Base-by-base conservation (phyloP, 345 rosid species). In the Boechera stricta region DNA sequence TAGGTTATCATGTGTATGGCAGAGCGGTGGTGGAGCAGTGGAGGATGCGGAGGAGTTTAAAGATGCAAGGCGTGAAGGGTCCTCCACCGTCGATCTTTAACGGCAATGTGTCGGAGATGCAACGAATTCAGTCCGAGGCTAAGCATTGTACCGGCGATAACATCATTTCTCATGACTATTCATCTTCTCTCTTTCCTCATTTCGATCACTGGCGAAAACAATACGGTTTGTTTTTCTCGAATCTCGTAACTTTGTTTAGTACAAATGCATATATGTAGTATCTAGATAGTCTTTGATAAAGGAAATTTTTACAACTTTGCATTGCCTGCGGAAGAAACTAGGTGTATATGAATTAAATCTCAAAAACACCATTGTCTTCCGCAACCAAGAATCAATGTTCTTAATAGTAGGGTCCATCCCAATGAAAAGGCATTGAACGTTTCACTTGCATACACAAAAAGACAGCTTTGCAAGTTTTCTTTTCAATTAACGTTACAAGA, bases 171-270 rank as follows among this genome's bases (percentile, higher is more conserved):
- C 93, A 86, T 53, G 93, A 90, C 72, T 90, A 86, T 60, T 79
- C 93, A 2, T 85, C 88, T 32, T 77, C 88, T 3, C 77, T 90
- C 70, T 90, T 91, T 61, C 93, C 96, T 2, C 87, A 86, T 64
- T 85, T 88, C 8, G 86, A 86, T 8, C 88, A 81, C 11, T 91
- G 96, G 96, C 82, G 90, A 72, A 82, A 81, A 73, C 57, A 81
- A 83, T 88, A 86, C 75, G 96, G 93, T 90, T 49, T 49, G 29
- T 24, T 39, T 73, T 13, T 15, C 42, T 63, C 15, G 0, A 35
- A 26, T 36, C 57, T 71, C 51, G 11, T 36, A 35, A 15, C 69
- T 6, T 33, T 21, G n/a, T 51, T 35, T 67, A 21, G 1, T 33
- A 52, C 21, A 7, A 12, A 51, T 51, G 13, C 31, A 51, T 16